These are phyloP conservation scores for Eudorina sp. DNA, from an alignment of 139 green algal genomes.

Conservation along the genomic window DNA sequence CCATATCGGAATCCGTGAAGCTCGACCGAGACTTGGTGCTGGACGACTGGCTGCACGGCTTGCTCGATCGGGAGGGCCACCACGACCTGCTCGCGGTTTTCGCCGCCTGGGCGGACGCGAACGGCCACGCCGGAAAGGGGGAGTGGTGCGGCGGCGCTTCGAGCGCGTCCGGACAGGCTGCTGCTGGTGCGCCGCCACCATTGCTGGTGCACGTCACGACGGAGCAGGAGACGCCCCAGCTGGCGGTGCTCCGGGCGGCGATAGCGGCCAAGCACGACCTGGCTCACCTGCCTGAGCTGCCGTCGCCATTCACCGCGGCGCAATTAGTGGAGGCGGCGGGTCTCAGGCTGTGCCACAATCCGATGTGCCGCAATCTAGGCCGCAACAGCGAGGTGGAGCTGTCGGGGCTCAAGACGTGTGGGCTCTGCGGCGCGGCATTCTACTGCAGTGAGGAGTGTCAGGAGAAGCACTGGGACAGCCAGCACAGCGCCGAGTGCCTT, in stretches of 20 bases:
- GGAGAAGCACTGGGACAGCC: not conserved
- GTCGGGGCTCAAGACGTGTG: not conserved
- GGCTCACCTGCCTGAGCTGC: not conserved
- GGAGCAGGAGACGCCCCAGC: not conserved
- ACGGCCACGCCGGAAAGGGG: not conserved
- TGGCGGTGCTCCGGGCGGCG: not conserved
- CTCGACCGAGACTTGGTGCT: not conserved
- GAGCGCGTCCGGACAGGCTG: too few relatives aligned
- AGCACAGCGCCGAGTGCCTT: not conserved
- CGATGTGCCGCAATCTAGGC: not conserved
- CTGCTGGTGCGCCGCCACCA: too few relatives aligned
- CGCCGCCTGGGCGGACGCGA: not conserved
- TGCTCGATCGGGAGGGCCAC: not conserved
- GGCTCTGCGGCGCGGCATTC: not conserved
- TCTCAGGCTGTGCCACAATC: not conserved
- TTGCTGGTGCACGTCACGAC: not conserved
- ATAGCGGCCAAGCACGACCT: not conserved
- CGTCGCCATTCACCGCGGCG: not conserved
- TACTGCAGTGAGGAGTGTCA: conserved; percentile 20
- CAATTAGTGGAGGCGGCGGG: not conserved
- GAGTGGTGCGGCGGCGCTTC: not conserved
- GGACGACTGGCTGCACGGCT: not conserved
- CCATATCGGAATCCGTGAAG: too few relatives aligned
- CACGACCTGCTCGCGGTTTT: not conserved
- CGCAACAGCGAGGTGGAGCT: not conserved